phyloP scores from a whole-genome alignment of 441 rosid genomes.

The Macaranga tanarius region DNA sequence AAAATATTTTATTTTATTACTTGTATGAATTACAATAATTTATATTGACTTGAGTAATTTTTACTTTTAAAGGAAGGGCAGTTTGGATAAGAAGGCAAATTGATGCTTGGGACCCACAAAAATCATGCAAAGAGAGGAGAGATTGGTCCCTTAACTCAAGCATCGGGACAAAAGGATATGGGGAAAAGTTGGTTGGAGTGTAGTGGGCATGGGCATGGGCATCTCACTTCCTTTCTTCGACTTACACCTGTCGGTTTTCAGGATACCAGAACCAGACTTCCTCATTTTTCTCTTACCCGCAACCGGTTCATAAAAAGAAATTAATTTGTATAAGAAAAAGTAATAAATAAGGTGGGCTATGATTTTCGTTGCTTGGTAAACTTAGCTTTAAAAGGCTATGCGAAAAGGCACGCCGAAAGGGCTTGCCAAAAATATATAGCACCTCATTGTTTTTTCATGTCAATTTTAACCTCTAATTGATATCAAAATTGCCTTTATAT shows the following conservation, averaged over 20 bases:
- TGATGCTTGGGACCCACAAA: conserved; percentile 1
- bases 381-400: not conserved
- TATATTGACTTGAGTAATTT: too few relatives aligned
- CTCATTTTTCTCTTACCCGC: not conserved
- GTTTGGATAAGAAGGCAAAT: too few relatives aligned
- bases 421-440: too few relatives aligned
- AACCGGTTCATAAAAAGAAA: conserved; percentile 1
- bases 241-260: conserved; percentile 20
- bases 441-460: too few relatives aligned
- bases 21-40: too few relatives aligned
- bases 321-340: not conserved
- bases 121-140: conserved; percentile 2
- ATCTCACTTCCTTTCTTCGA: not conserved
- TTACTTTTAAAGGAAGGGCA: too few relatives aligned
- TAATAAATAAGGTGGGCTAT: not conserved
- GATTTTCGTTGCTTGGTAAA: conserved; percentile 28
- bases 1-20: too few relatives aligned
- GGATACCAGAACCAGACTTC: not conserved
- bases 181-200: not conserved
- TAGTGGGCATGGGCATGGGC: not conserved
- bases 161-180: conserved; percentile 21
- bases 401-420: not conserved
- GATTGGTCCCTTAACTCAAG: not conserved
- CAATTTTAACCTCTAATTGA: too few relatives aligned
- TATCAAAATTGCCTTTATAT: too few relatives aligned